These are phyloP conservation scores for Stellera chamaejasme DNA, from an alignment of 345 rosid genomes.

Conservation along the genomic window DNA sequence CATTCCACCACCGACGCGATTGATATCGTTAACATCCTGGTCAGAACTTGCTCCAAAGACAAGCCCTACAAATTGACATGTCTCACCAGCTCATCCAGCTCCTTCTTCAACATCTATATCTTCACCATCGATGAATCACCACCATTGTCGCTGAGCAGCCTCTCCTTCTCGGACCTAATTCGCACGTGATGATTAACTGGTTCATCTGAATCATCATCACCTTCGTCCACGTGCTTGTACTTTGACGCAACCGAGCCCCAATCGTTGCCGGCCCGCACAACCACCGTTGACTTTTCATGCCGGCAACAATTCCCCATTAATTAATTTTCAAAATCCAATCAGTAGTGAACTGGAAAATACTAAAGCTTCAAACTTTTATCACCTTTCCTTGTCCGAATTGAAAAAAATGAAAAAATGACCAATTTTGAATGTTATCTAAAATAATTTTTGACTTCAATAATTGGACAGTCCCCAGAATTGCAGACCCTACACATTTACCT, in stretches of 20 bases:
- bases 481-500: too few relatives aligned
- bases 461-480: too few relatives aligned
- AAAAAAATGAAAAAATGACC: too few relatives aligned
- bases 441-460: too few relatives aligned
- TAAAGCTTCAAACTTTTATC: too few relatives aligned
- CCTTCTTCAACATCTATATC: slow-evolving; percentile 61
- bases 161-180: slow-evolving; percentile 9
- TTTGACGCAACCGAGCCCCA: slow-evolving; percentile 18
- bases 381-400: too few relatives aligned
- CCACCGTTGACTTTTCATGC: slow-evolving; percentile 3
- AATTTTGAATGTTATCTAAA: too few relatives aligned
- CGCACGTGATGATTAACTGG: not conserved
- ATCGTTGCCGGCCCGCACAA: slow-evolving; percentile 33
- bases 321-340: too few relatives aligned
- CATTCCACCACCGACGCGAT: not conserved
- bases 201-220: too few relatives aligned
- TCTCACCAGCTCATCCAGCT: slow-evolving; percentile 41
- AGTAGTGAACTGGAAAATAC: too few relatives aligned
- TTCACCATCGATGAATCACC: slow-evolving; percentile 25
- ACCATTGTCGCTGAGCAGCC: slow-evolving; percentile 12
- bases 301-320: slow-evolving; percentile 45
- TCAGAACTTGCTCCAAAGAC: slow-evolving; percentile 28
- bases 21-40: slow-evolving; percentile 10
- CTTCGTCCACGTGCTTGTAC: not conserved
- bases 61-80: slow-evolving; percentile 35